Evolutionary conservation across 2,329 filamentous ascomycete species (phyloP).

Genomic region (Venturia oleaginea): DNA sequence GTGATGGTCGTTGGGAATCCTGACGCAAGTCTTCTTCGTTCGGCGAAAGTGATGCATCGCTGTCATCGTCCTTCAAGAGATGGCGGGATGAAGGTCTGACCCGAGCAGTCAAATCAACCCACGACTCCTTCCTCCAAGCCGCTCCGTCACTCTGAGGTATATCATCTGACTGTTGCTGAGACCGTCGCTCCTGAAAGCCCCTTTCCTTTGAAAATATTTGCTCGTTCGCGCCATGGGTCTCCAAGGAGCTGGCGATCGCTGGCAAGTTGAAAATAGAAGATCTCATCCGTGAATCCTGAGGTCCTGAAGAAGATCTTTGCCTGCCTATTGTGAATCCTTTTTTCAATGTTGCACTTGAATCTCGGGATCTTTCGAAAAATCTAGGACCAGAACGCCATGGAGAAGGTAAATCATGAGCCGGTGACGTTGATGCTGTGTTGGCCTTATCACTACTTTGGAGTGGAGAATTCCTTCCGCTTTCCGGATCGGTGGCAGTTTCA

Average conservation of each 20-base stretch:
- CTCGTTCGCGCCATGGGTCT: not conserved
- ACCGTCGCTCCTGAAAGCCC: not conserved
- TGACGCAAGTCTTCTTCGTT: not conserved
- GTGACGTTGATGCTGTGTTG: not conserved
- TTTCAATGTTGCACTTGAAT: slow-evolving; percentile 28
- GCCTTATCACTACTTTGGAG: not conserved
- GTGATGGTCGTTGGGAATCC: not conserved
- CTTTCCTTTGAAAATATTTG: not conserved
- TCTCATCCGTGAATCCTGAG: slow-evolving; percentile 24
- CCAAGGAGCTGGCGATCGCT: not conserved
- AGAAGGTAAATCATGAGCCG: slow-evolving; percentile 28
- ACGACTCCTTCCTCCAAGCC: not conserved
- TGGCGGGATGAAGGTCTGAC: not conserved
- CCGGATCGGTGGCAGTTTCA: not conserved
- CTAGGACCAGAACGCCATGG: slow-evolving; percentile 35
- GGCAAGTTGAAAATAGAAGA: not conserved
- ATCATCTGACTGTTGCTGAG: not conserved
- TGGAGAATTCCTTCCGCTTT: not conserved
- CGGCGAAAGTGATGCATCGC: slow-evolving; percentile 1
- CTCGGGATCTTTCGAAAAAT: slow-evolving; percentile 27
- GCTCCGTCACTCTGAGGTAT: slow-evolving; percentile 3
- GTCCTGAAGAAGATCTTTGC: slow-evolving; percentile 31
- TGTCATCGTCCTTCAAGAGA: not conserved
- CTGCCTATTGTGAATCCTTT: slow-evolving; percentile 26
- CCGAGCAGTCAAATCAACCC: not conserved